phyloP scores from a whole-genome alignment of 345 rosid species.

The Syzygium grande region DNA sequence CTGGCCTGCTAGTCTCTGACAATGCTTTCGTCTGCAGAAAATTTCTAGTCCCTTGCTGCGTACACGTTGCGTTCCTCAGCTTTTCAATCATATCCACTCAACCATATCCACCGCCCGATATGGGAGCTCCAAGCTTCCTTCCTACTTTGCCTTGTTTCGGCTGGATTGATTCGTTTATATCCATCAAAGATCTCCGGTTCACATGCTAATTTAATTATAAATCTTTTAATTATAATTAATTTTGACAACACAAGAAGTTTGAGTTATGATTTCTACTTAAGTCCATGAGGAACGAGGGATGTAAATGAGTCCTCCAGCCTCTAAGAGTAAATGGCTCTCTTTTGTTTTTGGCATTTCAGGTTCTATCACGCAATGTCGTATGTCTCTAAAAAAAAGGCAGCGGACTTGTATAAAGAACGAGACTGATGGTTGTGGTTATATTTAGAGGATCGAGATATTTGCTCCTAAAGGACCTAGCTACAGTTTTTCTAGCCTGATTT shows the following conservation, averaged over 20 bases:
- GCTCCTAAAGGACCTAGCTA: background rate
- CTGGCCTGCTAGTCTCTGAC: background rate
- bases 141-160: background rate
- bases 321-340: background rate
- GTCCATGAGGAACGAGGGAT: no score
- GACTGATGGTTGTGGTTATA: background rate
- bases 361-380: background rate
- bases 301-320: background rate
- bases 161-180: no score
- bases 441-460: no score
- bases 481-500: background rate
- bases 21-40: background rate
- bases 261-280: no score
- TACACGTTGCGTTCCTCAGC: background rate
- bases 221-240: background rate
- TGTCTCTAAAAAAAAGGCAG: background rate
- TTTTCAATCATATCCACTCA: background rate
- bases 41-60: background rate
- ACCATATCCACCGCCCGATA: background rate
- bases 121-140: background rate
- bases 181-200: no score
- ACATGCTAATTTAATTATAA: no score
- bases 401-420: background rate
- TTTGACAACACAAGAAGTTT: background rate
- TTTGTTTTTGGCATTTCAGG: background rate